Evolutionary conservation across 495 filamentous ascomycete species (phyloP), one percentile per base, ranked within the genome.

Genomic region (Trichoderma orchidacearum): DNA sequence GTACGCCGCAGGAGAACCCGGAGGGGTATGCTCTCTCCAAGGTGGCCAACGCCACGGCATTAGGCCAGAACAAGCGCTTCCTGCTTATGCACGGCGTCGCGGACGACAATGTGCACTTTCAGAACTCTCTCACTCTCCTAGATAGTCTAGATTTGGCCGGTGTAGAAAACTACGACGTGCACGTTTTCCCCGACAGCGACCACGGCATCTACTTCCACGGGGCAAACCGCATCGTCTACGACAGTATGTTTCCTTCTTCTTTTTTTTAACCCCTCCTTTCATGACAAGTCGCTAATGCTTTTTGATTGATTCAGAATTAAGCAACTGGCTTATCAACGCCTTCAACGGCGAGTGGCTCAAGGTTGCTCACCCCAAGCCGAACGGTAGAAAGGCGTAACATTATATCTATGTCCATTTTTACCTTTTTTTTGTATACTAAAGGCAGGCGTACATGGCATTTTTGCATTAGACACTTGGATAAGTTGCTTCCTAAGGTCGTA

Each of bases 41-140:
- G 28, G 86, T 98, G 62, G 77, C 62, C 36, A 85, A 97, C 63
- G 81, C 79, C 59, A 70, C 74, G 2, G 83, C 88, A 1, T 73
- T 98, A 15, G 66, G 71, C 17, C 64, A 84, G 59, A 95, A 86
- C 61, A 84, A 88, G 38, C 80, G 92, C 27, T 98, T 97, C 68
- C 69, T 97, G 23, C 68, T 98, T 57, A 95, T 96, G 87, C 93
- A 98, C 63, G 93, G 93, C 57, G 79, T 90, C 13, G 85, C 87
- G 3, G 93, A 98, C 62, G 93, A 98, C 70, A 98, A 98, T 61
- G 93, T 98, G 6, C 93, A 98, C 68, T 78, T 95, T 68, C 93
- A 98, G 68, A 97, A 95, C 65, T 85, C 89, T 1, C 75, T 96
- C 53, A 85, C 82, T 3, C 70, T 98, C 60, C 70, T 97, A 48